Evolutionary conservation across 371 early-diverging fungal species (phyloP).

Genomic region (Lichtheimia ramosa): DNA sequence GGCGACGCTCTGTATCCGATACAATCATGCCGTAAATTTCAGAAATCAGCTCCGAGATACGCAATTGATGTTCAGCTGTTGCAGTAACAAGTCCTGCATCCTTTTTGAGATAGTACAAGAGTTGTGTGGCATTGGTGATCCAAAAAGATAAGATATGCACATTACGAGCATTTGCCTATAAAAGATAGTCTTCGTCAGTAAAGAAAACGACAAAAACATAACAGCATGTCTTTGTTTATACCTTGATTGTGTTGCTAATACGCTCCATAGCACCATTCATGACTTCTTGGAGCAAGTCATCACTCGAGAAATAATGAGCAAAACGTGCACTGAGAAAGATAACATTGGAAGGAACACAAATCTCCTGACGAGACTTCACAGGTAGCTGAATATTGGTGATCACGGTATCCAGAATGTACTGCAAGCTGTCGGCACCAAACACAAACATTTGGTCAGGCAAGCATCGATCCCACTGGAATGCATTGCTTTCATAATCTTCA

Average conservation of each 20-base stretch:
- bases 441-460: slow-evolving; percentile 90
- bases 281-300: slow-evolving; percentile 71
- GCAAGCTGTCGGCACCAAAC: slow-evolving; percentile 69
- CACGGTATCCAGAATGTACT: slow-evolving; percentile 70
- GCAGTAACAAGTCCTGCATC: slow-evolving; percentile 67
- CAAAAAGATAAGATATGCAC: slow-evolving; percentile 71
- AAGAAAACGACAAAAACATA: slow-evolving; percentile 3
- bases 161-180: slow-evolving; percentile 33
- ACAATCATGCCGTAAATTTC: slow-evolving; percentile 70
- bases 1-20: slow-evolving; percentile 53
- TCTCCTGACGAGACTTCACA: slow-evolving; percentile 50
- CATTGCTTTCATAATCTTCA: slow-evolving; percentile 30
- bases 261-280: slow-evolving; percentile 60
- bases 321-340: slow-evolving; percentile 86
- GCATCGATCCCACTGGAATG: slow-evolving; percentile 80
- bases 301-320: slow-evolving; percentile 76
- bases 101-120: slow-evolving; percentile 79
- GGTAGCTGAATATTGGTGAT: slow-evolving; percentile 65
- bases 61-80: slow-evolving; percentile 62
- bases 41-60: slow-evolving; percentile 68
- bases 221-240: slow-evolving; percentile 2
- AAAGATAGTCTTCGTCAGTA: neutral
- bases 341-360: slow-evolving; percentile 80
- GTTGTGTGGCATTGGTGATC: slow-evolving; percentile 75
- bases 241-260: slow-evolving; percentile 60